These are phyloP conservation scores for Ambrosia trifida DNA, from an alignment of 129 eudicot species.

Conservation along the genomic window DNA sequence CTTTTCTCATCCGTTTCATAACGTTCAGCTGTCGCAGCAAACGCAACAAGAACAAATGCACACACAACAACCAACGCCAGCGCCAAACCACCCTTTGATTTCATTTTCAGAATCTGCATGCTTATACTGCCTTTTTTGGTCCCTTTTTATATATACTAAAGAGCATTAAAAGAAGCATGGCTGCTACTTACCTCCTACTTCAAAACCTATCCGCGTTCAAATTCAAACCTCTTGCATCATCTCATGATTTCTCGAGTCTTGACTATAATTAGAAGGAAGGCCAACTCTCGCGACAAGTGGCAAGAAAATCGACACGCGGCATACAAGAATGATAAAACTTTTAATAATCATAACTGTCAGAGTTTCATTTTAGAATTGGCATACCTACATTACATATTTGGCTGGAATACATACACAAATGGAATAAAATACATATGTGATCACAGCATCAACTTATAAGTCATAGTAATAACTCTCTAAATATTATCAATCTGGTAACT, in stretches of 20 bases:
- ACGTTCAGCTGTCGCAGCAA: constrained; percentile 9
- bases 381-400: constrained; percentile 45
- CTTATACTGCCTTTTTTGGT: neutral
- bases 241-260: constrained; percentile 20
- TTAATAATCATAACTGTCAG: constrained; percentile 16
- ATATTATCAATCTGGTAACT: constrained; percentile 30
- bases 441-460: constrained; percentile 8
- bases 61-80: constrained; percentile 14
- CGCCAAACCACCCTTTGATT: constrained; percentile 24
- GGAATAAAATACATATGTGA: constrained; percentile 48
- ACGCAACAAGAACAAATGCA: constrained; percentile 24
- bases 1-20: constrained; percentile 22
- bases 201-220: constrained; percentile 23
- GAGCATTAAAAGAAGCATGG: constrained; percentile 29
- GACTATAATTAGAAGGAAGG: constrained; percentile 18
- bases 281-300: constrained; percentile 18
- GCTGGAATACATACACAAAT: constrained; percentile 35
- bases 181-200: constrained; percentile 30
- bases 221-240: constrained; percentile 29
- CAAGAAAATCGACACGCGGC: constrained; percentile 21
- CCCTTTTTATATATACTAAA: constrained; percentile 25
- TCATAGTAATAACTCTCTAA: constrained; percentile 3
- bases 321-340: neutral
- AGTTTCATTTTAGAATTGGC: constrained; percentile 29
- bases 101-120: constrained; percentile 24